A percentile compares a stretch with the other conserved stretches of the same genome.
phyloP scores from a whole-genome alignment of 371 early-diverging fungal genomes.

The Haplosporangium sp. region DNA sequence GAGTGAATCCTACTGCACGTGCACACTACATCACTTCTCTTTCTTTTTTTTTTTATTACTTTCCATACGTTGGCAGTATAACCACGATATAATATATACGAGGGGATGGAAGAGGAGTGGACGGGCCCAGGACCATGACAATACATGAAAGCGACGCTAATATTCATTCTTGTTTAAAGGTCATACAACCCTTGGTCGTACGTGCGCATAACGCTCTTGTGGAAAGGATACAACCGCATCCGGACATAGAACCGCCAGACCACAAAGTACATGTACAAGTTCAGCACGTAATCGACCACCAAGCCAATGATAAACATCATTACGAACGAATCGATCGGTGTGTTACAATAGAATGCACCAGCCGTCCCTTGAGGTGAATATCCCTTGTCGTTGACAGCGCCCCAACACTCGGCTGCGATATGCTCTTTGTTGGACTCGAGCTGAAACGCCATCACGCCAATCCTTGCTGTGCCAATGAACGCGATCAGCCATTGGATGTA shows the following conservation, averaged over 20 bases:
- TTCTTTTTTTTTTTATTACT: not conserved
- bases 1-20: not conserved
- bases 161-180: constrained; percentile 5
- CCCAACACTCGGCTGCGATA: constrained; percentile 41
- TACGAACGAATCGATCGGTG: constrained; percentile 43
- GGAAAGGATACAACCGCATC: constrained; percentile 53
- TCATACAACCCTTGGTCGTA: constrained; percentile 51
- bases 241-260: constrained; percentile 53
- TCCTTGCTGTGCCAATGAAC: constrained; percentile 33
- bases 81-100: not conserved
- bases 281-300: constrained; percentile 42
- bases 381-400: constrained; percentile 49
- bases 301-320: constrained; percentile 36
- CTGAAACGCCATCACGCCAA: constrained; percentile 52
- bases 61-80: too few species aligned
- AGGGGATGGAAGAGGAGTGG: too few species aligned
- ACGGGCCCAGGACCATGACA: too few species aligned
- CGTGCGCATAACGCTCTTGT: constrained; percentile 21
- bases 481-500: constrained; percentile 43
- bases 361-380: constrained; percentile 46
- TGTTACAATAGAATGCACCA: constrained; percentile 50
- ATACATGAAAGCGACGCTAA: not conserved
- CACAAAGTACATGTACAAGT: constrained; percentile 55
- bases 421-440: constrained; percentile 39
- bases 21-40: not conserved